A percentile compares a stretch with the other conserved stretches of the same genome.
Conservation (phyloP, 2,329 filamentous ascomycete species). For the Nigrograna mackinnonii region DNA sequence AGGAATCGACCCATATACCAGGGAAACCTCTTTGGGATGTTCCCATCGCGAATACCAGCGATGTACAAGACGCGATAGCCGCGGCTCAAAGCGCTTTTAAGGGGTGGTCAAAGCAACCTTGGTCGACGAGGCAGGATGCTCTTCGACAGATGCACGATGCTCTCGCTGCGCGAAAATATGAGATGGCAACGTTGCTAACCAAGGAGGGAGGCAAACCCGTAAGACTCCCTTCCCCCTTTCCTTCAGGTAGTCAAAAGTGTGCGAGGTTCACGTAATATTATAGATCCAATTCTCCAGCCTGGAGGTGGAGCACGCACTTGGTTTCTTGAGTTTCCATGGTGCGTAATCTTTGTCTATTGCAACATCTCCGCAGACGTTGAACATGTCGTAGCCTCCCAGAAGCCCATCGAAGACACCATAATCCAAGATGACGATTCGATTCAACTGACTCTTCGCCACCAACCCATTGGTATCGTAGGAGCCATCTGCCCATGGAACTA, state of each 20-base stretch:
- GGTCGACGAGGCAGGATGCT: neutral
- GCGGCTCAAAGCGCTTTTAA: neutral
- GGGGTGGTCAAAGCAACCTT: neutral
- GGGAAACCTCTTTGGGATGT: neutral
- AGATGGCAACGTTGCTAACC: neutral
- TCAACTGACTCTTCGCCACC: neutral
- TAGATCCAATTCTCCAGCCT: neutral
- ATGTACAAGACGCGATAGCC: neutral
- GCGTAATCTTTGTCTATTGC: too few species aligned
- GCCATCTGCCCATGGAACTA: constrained; percentile 52
- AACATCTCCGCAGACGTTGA: too few species aligned
- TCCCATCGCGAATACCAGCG: neutral
- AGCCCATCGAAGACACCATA: neutral
- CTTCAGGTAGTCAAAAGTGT: too few species aligned
- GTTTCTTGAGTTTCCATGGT: neutral
- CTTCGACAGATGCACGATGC: neutral
- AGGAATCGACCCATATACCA: too few species aligned
- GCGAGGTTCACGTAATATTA: too few species aligned
- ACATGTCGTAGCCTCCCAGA: neutral
- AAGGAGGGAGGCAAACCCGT: neutral
- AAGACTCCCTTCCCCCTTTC: neutral
- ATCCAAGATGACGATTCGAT: neutral
- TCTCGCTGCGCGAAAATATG: neutral
- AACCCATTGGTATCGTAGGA: neutral
- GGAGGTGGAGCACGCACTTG: neutral